Base-by-base conservation (phyloP, 345 rosid genomes). In the Euphorbia peplus region DNA sequence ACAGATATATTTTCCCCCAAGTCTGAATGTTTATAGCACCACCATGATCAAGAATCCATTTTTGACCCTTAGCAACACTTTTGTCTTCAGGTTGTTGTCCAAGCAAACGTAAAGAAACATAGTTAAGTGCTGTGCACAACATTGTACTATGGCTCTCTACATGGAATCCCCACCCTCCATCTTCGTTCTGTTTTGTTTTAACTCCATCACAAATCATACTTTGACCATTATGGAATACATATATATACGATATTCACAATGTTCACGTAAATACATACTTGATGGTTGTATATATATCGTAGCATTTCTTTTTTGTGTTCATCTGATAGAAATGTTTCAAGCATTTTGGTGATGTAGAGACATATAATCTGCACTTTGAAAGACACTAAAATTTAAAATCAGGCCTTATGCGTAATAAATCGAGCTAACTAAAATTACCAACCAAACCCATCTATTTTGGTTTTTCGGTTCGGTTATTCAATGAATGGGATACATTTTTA, bases 271-370 rank as follows among this genome's bases (percentile, higher is more conserved):
- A 14, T 0, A 66, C 47, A 8, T 61, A 83, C 93, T 83, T 85
- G 96, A 61, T 88, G 89, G 66, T 87, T 87, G 28, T 83, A 87
- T 6, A 86, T 67, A 68, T 91, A 79, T 2, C 91, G 84, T 51
- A 80, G 68, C 51, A 81, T 81, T 76, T 87, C 91, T 52, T 70
- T 86, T 25, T 70, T 81, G 71, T 89, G 95, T 67, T 86, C 86
- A 0, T 57, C 60, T 50, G 90, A 79, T 4, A 89, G 66, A 4
- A 87, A 25, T 12, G 70, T 16, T 25, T 87, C 73, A 0, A 88
- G 70, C 9, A 66, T 77, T 44, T 86, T 83, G 0, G 86, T 84
- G 24, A 87, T 67, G 64, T 84, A 80, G 10, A 91, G 47, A 60
- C 85, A 84, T 67, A 88, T 84, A 0, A 88, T 82, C 92, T 88